These are phyloP conservation scores for Epicoccum sorghinum DNA, from an alignment of 2,329 filamentous ascomycete genomes.

Conservation along the genomic window DNA sequence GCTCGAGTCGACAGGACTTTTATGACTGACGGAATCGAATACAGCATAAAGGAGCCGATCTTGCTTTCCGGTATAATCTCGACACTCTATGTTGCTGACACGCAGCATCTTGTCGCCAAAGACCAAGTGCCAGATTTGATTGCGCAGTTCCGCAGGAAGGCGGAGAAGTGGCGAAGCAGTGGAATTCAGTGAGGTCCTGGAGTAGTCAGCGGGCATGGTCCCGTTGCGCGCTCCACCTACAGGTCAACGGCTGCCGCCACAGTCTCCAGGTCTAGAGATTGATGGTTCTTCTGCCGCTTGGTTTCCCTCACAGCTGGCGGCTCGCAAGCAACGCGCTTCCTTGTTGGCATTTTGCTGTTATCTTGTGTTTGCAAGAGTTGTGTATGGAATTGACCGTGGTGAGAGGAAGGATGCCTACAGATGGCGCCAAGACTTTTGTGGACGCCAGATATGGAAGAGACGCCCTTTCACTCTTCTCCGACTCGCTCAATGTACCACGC, in stretches of 20 bases:
- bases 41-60: too few relatives aligned
- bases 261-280: too few relatives aligned
- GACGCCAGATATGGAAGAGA: background rate
- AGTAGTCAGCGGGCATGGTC: background rate
- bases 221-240: background rate
- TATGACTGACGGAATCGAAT: too few relatives aligned
- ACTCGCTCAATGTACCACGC: constrained; percentile 26
- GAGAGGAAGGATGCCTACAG: background rate
- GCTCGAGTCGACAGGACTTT: too few relatives aligned
- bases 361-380: background rate
- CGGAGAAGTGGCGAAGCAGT: background rate
- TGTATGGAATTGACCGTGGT: background rate
- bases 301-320: background rate
- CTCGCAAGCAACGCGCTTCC: background rate
- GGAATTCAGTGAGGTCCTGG: background rate
- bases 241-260: background rate
- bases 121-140: background rate
- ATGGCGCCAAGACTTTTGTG: background rate
- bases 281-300: background rate
- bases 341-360: background rate
- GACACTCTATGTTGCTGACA: too few relatives aligned
- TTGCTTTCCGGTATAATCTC: too few relatives aligned
- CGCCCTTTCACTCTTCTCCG: background rate
- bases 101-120: background rate
- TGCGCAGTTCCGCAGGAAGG: constrained; percentile 4